These are phyloP conservation scores for Hyparrhenia diplandra DNA, from an alignment of 176 grass and related monocot species.

Conservation along the genomic window DNA sequence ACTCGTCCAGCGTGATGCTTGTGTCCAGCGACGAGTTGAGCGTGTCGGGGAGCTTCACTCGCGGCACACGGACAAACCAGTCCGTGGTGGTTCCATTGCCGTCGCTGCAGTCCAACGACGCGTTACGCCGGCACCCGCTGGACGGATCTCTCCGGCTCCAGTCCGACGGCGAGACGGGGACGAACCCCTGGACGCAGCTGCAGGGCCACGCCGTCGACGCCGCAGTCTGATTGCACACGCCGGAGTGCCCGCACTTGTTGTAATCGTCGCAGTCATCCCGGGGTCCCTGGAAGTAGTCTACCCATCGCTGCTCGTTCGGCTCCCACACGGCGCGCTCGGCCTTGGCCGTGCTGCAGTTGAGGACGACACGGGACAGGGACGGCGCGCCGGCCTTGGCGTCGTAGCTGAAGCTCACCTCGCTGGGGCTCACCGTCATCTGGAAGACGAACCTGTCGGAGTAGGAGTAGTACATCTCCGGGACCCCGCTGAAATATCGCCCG, in stretches of 20 bases:
- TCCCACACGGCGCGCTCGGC: slow-evolving; percentile 17
- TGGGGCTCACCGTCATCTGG: not conserved
- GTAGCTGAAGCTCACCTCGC: slow-evolving; percentile 14
- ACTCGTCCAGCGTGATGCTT: not conserved
- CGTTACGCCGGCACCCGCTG: slow-evolving; percentile 25
- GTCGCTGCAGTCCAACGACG: not conserved
- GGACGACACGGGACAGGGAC: slow-evolving; percentile 8
- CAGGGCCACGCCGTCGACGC: not conserved
- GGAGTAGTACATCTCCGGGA: slow-evolving; percentile 28
- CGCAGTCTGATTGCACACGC: not conserved
- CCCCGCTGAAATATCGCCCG: slow-evolving; percentile 30
- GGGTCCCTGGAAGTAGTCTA: not conserved
- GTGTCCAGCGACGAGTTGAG: not conserved
- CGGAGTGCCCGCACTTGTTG: slow-evolving; percentile 25
- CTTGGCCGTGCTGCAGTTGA: not conserved
- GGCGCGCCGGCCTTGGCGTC: not conserved
- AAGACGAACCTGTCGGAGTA: not conserved
- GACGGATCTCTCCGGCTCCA: slow-evolving; percentile 6
- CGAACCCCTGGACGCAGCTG: slow-evolving; percentile 24
- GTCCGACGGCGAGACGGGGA: not conserved
- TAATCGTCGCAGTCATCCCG: not conserved
- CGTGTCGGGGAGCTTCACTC: slow-evolving; percentile 36
- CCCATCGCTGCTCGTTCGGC: not conserved
- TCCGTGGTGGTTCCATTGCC: not conserved
- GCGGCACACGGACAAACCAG: not conserved